Percentiles rank a stretch among this genome's conserved stretches.
These are phyloP conservation scores for Zygosaccharomyces bailii DNA, from an alignment of 805 yeast genomes.

Conservation along the genomic window DNA sequence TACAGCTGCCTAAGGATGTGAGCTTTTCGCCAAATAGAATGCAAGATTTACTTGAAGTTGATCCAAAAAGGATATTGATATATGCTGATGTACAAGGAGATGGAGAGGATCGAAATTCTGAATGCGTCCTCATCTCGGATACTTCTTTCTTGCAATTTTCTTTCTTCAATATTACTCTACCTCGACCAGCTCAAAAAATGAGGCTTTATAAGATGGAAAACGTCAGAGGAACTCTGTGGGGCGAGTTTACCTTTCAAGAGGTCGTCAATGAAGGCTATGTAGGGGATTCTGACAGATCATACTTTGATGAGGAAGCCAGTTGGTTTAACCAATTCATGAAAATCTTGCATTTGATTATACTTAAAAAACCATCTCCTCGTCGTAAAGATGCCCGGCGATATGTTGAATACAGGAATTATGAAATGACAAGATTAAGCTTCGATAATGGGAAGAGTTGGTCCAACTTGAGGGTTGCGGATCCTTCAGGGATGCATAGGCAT, in stretches of 20 bases:
- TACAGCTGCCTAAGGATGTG: constrained; percentile 39
- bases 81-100: constrained; percentile 7
- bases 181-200: constrained; percentile 6
- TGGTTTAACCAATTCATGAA: constrained; percentile 7
- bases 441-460: constrained; percentile 55
- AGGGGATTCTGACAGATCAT: constrained; percentile 19
- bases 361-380: constrained; percentile 7
- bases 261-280: constrained; percentile 24
- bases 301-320: constrained; percentile 4
- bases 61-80: constrained; percentile 11
- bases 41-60: constrained; percentile 38
- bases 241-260: constrained; percentile 23
- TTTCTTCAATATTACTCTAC: constrained; percentile 13
- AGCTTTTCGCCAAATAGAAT: constrained; percentile 37
- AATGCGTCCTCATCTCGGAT: constrained; percentile 27
- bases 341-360: constrained; percentile 20
- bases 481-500: constrained; percentile 37
- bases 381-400: neutral
- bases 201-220: constrained; percentile 7
- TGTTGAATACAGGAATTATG: constrained; percentile 4
- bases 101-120: constrained; percentile 16
- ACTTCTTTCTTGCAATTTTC: constrained; percentile 32
- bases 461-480: constrained; percentile 42
- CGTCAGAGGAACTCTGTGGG: constrained; percentile 26
- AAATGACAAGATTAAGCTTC: constrained; percentile 41